Evolutionary conservation across 1,139 yeast genomes (phyloP), one percentile per base, ranked within the genome.

Genomic region (Nakaseomyces kungkrabaensis): DNA sequence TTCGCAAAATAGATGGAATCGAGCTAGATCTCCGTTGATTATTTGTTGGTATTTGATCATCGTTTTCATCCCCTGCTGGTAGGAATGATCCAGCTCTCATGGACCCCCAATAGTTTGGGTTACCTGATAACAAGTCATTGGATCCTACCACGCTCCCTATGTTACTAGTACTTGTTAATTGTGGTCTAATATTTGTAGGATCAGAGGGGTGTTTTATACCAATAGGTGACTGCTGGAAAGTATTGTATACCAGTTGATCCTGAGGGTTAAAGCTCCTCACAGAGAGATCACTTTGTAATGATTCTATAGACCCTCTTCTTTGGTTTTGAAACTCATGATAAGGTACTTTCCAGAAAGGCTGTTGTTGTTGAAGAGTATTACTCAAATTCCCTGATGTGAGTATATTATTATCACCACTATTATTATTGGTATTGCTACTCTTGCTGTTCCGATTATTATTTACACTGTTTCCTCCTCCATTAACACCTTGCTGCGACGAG

Each of bases 321-420:
- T 62, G 65, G 34, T 59, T 54, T 37, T 59, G 62, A 47, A 61
- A 62, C 50, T 63, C 66, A 48, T 62, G 65, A 43, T 63, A 63
- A 8, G 68, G 67, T 2, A 64, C 67, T 51, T 64, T 64, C 68
- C 68, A 64, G 48, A 64, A 64, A 49, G 61, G 67, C 51, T 63
- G 68, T 45, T 60, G 59, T 26, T 38, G 44, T 11, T 41, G 44
- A 9, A 41, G 34, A 6, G 44, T 29, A 29, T 22, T 13, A 7
- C 34, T 41, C 33, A 41, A 17, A 26, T 17, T 41, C 5, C 8
- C 49, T 50, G 32, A 54, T 24, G n/a, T 25, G 33, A 29, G 44
- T 8, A n/a, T 36, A n/a, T 24, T 38, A 4, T 33, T 29, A 17
- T 34, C 41, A 26, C 33, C 42, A 11, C 33, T 37, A 9, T 10